phyloP scores from a whole-genome alignment of 345 rosid genomes.

The Boechera divaricarpa region DNA sequence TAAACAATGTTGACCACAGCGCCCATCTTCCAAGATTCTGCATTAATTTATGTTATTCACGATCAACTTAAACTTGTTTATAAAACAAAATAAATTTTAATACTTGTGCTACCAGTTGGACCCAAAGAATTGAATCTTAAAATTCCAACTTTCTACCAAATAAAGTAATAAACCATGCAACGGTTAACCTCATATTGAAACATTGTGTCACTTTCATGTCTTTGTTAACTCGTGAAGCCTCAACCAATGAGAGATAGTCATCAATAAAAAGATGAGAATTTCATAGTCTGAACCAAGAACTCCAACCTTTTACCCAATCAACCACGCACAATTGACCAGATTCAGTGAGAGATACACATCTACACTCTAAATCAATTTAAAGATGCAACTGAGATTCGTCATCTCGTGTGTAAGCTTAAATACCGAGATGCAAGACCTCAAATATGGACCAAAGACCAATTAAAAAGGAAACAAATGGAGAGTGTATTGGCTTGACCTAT shows the following conservation, averaged over 20 bases:
- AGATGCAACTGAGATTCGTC: neutral
- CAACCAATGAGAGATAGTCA: neutral
- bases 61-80: slow-evolving; percentile 23
- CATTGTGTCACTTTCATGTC: slow-evolving; percentile 26
- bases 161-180: neutral
- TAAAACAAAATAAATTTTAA: neutral
- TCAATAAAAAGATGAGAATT: slow-evolving; percentile 4
- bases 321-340: slow-evolving; percentile 12
- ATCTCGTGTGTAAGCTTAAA: too few relatives aligned
- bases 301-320: neutral
- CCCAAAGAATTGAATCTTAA: neutral
- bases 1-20: slow-evolving; percentile 11
- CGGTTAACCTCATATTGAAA: slow-evolving; percentile 20
- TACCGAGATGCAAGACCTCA: neutral
- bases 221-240: neutral
- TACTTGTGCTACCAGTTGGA: neutral
- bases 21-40: slow-evolving; percentile 8
- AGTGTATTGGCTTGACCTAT: neutral
- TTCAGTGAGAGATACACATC: neutral
- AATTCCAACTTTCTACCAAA: neutral
- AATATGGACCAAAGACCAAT: neutral
- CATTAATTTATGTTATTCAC: slow-evolving; percentile 16
- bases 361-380: neutral
- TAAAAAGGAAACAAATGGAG: neutral
- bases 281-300: slow-evolving; percentile 8